Percentiles rank a stretch among this genome's conserved stretches.
Evolutionary conservation across 768 basidiomycete species (phyloP).

Genomic region (Chalciporus piperatus): DNA sequence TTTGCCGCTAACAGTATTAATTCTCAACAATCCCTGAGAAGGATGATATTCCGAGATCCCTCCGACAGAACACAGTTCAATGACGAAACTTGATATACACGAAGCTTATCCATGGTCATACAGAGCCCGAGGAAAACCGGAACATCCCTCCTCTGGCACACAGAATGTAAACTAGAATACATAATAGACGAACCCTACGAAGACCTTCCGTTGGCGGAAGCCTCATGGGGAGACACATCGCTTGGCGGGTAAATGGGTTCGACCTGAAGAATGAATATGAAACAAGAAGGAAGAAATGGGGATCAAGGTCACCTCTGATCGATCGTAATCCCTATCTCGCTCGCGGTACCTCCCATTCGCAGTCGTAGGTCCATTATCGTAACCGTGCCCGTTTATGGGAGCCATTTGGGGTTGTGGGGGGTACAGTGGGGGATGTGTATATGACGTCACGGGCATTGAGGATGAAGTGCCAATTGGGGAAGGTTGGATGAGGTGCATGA

Average conservation of each 20-base stretch:
- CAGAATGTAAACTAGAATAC: neutral
- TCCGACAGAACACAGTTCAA: neutral
- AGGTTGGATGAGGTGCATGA: constrained; percentile 30
- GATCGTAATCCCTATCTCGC: constrained; percentile 23
- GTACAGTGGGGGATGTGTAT: constrained; percentile 7
- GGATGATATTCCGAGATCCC: neutral
- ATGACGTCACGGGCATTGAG: constrained; percentile 16
- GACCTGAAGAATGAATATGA: neutral
- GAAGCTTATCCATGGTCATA: neutral
- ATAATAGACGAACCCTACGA: constrained; percentile 9
- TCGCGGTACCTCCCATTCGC: constrained; percentile 29
- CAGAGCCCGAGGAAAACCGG: constrained; percentile 1
- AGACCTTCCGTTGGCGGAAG: constrained; percentile 23
- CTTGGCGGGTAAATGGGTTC: constrained; percentile 17
- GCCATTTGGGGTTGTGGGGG: constrained; percentile 2
- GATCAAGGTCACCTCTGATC: constrained; percentile 12
- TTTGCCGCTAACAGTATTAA: no score
- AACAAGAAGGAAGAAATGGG: neutral
- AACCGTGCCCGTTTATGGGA: constrained; percentile 25
- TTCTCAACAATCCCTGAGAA: no score
- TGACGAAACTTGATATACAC: neutral
- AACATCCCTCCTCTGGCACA: neutral
- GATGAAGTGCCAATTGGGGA: constrained; percentile 24
- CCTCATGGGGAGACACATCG: constrained; percentile 21
- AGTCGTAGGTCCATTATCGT: constrained; percentile 9